Evolutionary conservation across 108 stramenopile species (phyloP), one percentile per base, ranked within the genome.

Genomic region (Schizochytrium sp.): DNA sequence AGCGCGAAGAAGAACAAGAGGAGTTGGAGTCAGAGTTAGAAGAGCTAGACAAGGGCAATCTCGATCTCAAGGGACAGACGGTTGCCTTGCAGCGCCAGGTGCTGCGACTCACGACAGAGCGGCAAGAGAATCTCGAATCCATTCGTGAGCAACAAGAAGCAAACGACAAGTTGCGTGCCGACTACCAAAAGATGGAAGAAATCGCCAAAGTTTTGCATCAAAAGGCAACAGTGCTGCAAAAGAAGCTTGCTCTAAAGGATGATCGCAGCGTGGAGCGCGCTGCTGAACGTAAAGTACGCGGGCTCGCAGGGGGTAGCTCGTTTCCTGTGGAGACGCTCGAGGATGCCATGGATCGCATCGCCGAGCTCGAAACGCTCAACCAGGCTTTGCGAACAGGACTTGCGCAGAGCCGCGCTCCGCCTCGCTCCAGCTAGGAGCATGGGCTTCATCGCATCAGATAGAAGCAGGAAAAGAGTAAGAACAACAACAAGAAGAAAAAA

Each of bases 331-430:
- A 83, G 51, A 83, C 76, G n/a, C 45, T 83, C 18, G 76, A 83
- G 25, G 76, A 83, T 12, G 76, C 76, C n/a, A 47, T 83, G 45
- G 76, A 83, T 34, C 76, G 76, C 45, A 83, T 83, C 51, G 76
- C 76, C 28, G 76, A 83, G 76, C 76, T 83, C 23, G 76, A 83
- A 23, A 16, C 45, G 45, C 76, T 83, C 48, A 83, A 83, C 51
- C 4, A 53, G 48, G 76, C 76, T 12, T 23, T 83, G 45, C 45
- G 76, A 1, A 28, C 63, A 18, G 63, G 63, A 12, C 25, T 69
- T 10, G 8, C 63, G 55, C 55, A 57, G 16, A 57, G 55, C 55
- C 55, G 55, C 55, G 55, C 55, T 0, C 14, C 55, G 14, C 16
- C 55, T 14, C 8, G 16, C 55, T 57, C 8, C 14, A 57, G 14